A percentile compares a stretch with the other conserved stretches of the same genome.
These are phyloP conservation scores for Xanthoconium purpureum DNA, from an alignment of 768 basidiomycete genomes.

Conservation along the genomic window DNA sequence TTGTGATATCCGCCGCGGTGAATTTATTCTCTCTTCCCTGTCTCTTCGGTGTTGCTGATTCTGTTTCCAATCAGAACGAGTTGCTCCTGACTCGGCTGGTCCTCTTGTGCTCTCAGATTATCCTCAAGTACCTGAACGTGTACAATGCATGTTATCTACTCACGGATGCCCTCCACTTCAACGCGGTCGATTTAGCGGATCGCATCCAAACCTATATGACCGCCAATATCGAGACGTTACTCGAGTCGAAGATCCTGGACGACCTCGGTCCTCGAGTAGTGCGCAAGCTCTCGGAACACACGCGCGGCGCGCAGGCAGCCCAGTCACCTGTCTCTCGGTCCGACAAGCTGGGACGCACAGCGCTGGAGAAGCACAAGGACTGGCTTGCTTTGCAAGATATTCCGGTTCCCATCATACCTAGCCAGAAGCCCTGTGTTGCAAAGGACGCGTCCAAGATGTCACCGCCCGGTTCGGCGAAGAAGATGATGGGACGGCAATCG, in stretches of 20 bases:
- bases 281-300: conserved; percentile 59
- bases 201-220: conserved; percentile 77
- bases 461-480: conserved; percentile 26
- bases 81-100: conserved; percentile 83
- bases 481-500: not conserved
- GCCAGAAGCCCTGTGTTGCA: conserved; percentile 16
- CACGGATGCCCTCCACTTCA: conserved; percentile 75
- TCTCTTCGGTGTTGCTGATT: not conserved
- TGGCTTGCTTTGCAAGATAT: conserved; percentile 75
- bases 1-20: conserved; percentile 82
- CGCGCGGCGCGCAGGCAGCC: conserved; percentile 54
- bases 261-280: conserved; percentile 65
- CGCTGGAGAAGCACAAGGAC: conserved; percentile 58
- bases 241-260: conserved; percentile 79
- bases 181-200: conserved; percentile 63
- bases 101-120: conserved; percentile 73
- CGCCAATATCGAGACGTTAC: conserved; percentile 80
- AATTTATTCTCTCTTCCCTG: conserved; percentile 19
- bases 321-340: conserved; percentile 69
- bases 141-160: conserved; percentile 80
- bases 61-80: conserved; percentile 60
- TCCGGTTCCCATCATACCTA: conserved; percentile 50
- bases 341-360: conserved; percentile 45
- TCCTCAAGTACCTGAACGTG: conserved; percentile 64
- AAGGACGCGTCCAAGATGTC: conserved; percentile 33